A percentile compares a stretch with the other conserved stretches of the same genome.
These are phyloP conservation scores for Trebouxia sp. DNA, from an alignment of 139 green algal genomes.

Conservation along the genomic window DNA sequence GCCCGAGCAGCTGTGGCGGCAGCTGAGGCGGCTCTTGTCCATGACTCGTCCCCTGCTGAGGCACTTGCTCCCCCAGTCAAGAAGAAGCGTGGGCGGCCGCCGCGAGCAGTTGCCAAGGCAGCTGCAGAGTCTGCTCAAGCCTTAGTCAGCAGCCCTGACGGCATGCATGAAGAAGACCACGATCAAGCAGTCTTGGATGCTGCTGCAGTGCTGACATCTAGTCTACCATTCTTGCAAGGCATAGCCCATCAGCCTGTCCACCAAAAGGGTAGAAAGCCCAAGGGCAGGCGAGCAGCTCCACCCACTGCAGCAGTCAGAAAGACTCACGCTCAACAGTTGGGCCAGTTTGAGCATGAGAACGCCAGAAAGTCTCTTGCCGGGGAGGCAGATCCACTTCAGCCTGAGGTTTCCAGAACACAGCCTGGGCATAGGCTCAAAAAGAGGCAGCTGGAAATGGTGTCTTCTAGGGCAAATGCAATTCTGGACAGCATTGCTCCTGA, in stretches of 20 bases:
- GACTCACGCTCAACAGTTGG: too few relatives aligned
- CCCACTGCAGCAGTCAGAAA: too few relatives aligned
- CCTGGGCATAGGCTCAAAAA: not conserved
- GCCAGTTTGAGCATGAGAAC: too few relatives aligned
- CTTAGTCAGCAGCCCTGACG: too few relatives aligned
- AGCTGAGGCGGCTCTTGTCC: not conserved
- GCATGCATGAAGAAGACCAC: not conserved
- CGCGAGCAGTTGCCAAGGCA: not conserved
- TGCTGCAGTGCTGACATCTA: slow-evolving; percentile 4
- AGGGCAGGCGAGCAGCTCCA: not conserved
- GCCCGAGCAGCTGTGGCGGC: not conserved
- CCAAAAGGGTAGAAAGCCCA: not conserved
- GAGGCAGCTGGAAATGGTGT: not conserved
- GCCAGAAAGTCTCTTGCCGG: too few relatives aligned
- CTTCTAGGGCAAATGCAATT: not conserved
- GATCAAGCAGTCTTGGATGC: slow-evolving; percentile 1
- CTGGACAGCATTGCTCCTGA: slow-evolving; percentile 14
- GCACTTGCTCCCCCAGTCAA: not conserved
- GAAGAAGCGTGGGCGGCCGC: slow-evolving; percentile 5
- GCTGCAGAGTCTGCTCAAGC: too few relatives aligned
- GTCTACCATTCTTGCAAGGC: not conserved
- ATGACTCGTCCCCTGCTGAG: not conserved
- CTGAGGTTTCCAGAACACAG: too few relatives aligned
- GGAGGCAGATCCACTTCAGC: too few relatives aligned
- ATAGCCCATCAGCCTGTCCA: not conserved